These are phyloP conservation scores for Beta lomatogona DNA, from an alignment of 179 eudicot genomes.

Conservation along the genomic window DNA sequence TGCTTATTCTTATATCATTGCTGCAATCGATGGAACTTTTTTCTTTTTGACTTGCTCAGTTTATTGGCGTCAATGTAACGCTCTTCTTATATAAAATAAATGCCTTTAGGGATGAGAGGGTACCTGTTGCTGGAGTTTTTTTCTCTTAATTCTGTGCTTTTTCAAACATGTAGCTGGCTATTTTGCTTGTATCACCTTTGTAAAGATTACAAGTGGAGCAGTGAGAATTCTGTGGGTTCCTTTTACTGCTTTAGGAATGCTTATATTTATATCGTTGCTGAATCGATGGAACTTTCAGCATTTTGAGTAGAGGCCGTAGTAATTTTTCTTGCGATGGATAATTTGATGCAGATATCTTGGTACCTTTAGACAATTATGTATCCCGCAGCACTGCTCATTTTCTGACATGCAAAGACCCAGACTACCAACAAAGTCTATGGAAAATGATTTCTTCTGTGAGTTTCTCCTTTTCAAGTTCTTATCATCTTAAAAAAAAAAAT, in stretches of 20 bases:
- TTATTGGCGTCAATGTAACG: neutral
- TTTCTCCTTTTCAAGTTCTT: conserved; percentile 5
- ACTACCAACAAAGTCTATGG: conserved; percentile 98
- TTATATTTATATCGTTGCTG: neutral
- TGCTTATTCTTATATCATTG: neutral
- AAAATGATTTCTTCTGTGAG: conserved; percentile 87
- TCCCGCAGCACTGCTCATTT: conserved; percentile 91
- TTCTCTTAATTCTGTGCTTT: neutral
- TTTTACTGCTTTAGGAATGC: neutral
- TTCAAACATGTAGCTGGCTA: neutral
- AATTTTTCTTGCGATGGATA: neutral
- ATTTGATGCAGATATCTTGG: conserved; percentile 74
- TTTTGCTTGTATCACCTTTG: neutral
- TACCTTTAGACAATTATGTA: conserved; percentile 92
- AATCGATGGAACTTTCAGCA: neutral
- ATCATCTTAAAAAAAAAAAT: neutral
- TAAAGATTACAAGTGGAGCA: neutral
- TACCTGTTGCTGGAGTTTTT: neutral
- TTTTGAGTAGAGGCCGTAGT: neutral
- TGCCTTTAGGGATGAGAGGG: neutral
- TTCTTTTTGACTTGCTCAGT: neutral
- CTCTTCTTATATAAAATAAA: neutral
- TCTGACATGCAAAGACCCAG: conserved; percentile 90
- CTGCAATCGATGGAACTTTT: neutral
- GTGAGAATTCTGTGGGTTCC: neutral